Evolutionary conservation across 2,329 filamentous ascomycete species (phyloP), one percentile per base, ranked within the genome.

Genomic region (Beauveria medogensis): DNA sequence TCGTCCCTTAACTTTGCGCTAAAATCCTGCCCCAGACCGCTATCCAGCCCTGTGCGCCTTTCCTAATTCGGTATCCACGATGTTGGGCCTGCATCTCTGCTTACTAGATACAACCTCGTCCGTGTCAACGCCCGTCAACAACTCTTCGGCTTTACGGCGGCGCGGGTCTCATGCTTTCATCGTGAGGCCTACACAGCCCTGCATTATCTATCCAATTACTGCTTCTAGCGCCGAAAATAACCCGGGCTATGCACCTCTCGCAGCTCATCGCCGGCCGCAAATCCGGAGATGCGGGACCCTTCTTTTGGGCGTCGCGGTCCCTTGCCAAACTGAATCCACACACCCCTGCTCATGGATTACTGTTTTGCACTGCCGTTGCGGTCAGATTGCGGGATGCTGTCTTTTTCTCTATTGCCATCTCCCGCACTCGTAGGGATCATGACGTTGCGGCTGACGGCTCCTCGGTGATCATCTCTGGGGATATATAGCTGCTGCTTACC

Each of bases 401-500:
- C 9, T 30, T 22, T 14, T 41, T 34, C 20, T 37, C n/a, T 12
- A 41, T n/a, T 16, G 5, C 26, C 5, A 22, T 16, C n/a, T 46
- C n/a, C 10, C 30, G 16, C 16, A 18, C n/a, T 22, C 14, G 30
- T 5, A 18, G 4, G 18, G 14, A n/a, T n/a, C 22, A 55, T 60
- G 58, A 60, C 58, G 58, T 18, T 22, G 58, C 50, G 58, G 58
- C 58, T 60, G 51, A 34, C 41, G 40, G 40, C 14, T 28, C 50
- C 57, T 60, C 57, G 34, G 24, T 60, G 41, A 26, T 24, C 40
- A 30, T 48, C 5, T 28, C 40, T 10, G 30, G 22, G 20, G 26
- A 50, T 55, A 55, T 55, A 60, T 48, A 60, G 9, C 43, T 50
- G 22, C 50, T 54, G 51, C 58, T 55, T 55, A 55, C 44, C 51